Percentiles rank a stretch among this genome's conserved stretches.
Evolutionary conservation across 2,329 filamentous ascomycete species (phyloP).

Genomic region (Colletotrichum brevisporum): DNA sequence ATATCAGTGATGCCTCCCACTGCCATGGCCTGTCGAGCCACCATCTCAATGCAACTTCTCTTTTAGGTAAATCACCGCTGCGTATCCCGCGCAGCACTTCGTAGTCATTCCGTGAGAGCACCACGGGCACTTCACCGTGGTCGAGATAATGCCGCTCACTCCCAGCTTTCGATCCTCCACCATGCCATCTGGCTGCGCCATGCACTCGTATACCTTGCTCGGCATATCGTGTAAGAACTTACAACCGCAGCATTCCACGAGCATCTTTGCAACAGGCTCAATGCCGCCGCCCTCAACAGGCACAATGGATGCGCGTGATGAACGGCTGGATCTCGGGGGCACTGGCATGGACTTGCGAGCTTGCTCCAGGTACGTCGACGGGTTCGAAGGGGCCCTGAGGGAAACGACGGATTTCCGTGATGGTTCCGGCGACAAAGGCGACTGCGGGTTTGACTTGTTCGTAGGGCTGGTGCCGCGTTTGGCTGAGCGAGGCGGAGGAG

Average conservation of each 20-base stretch:
- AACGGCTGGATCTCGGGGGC: slow-evolving; percentile 24
- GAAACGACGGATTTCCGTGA: slow-evolving; percentile 21
- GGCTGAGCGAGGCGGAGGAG: slow-evolving; percentile 43
- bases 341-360: slow-evolving; percentile 34
- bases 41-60: slow-evolving; percentile 68
- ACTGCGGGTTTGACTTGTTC: slow-evolving; percentile 34
- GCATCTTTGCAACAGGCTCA: slow-evolving; percentile 71
- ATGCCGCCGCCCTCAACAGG: slow-evolving; percentile 25
- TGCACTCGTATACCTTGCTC: slow-evolving; percentile 73
- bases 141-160: slow-evolving; percentile 70
- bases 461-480: slow-evolving; percentile 24
- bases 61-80: slow-evolving; percentile 75
- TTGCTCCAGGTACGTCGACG: slow-evolving; percentile 34
- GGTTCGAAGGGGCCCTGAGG: slow-evolving; percentile 24
- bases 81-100: slow-evolving; percentile 77
- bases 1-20: neutral
- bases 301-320: slow-evolving; percentile 30
- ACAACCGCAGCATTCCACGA: slow-evolving; percentile 76
- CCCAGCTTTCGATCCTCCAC: slow-evolving; percentile 66
- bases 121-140: slow-evolving; percentile 79
- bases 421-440: slow-evolving; percentile 13
- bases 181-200: slow-evolving; percentile 71
- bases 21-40: neutral
- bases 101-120: slow-evolving; percentile 80
- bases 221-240: slow-evolving; percentile 77